Percentiles rank a stretch among this genome's conserved stretches.
Evolutionary conservation across 2,329 filamentous ascomycete genomes (phyloP).

Genomic region (Phialophora verrucosa): DNA sequence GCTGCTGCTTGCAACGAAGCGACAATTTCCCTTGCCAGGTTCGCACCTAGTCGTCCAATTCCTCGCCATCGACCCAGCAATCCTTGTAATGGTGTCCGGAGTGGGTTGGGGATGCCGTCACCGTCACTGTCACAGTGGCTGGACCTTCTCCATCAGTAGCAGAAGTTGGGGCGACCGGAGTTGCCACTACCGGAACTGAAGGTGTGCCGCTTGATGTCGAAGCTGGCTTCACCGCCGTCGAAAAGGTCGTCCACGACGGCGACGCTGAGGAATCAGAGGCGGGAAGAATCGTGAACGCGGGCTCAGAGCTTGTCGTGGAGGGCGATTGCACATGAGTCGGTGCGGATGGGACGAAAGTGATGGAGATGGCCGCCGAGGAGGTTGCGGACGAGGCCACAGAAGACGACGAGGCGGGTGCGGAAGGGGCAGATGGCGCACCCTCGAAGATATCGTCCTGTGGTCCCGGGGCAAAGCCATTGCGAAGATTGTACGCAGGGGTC

Average conservation of each 20-base stretch:
- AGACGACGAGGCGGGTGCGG: not conserved
- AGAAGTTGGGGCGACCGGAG: not conserved
- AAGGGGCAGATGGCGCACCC: slow-evolving; percentile 9
- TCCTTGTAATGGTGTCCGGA: slow-evolving; percentile 15
- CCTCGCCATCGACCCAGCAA: slow-evolving; percentile 18
- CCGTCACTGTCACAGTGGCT: slow-evolving; percentile 13
- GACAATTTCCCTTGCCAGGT: not conserved
- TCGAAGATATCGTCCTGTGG: slow-evolving; percentile 31
- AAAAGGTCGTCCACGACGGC: slow-evolving; percentile 4
- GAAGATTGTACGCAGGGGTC: slow-evolving; percentile 28
- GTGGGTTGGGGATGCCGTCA: not conserved
- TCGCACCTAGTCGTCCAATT: slow-evolving; percentile 5
- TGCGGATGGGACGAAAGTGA: not conserved
- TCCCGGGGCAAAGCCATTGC: slow-evolving; percentile 26
- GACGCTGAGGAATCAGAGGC: not conserved
- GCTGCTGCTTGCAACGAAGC: not conserved
- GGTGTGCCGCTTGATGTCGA: not conserved
- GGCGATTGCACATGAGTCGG: slow-evolving; percentile 1
- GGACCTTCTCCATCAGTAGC: not conserved
- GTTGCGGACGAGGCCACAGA: slow-evolving; percentile 2
- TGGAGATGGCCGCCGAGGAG: not conserved
- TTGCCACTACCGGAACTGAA: not conserved
- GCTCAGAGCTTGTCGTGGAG: not conserved
- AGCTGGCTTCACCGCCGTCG: slow-evolving; percentile 9
- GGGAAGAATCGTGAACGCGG: not conserved